Conservation (phyloP, 140 eudicot species). For the Erigeron philadelphicus region DNA sequence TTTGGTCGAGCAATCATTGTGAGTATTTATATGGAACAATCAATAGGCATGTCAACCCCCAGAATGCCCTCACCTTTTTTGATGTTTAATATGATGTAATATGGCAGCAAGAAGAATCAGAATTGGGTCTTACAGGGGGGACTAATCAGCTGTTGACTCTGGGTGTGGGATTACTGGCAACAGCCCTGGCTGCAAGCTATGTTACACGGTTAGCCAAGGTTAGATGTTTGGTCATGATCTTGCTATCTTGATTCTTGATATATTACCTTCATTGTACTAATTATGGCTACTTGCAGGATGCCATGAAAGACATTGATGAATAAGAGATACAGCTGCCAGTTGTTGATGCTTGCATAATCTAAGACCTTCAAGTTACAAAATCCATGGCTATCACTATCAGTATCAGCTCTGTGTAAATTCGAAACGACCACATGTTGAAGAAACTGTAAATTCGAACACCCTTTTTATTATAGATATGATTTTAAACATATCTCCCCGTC, state of each 20-base stretch:
- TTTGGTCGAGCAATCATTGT: constrained; percentile 98
- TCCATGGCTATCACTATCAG: constrained; percentile 19
- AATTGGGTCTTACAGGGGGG: constrained; percentile 56
- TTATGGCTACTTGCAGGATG: constrained; percentile 42
- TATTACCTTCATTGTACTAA: background rate
- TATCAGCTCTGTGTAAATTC: constrained; percentile 23
- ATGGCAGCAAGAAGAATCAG: constrained; percentile 90
- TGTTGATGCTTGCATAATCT: constrained; percentile 8
- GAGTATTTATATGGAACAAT: constrained; percentile 34
- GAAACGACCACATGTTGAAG: constrained; percentile 26
- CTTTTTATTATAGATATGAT: constrained; percentile 15
- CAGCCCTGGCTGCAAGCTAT: constrained; percentile 87
- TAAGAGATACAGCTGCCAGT: constrained; percentile 18
- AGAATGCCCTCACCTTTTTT: background rate
- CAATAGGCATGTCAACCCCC: background rate
- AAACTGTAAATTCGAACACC: constrained; percentile 35
- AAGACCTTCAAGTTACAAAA: constrained; percentile 15
- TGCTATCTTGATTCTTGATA: background rate
- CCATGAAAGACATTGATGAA: constrained; percentile 61
- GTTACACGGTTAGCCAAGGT: constrained; percentile 95
- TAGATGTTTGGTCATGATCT: constrained; percentile 20
- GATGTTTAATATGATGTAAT: background rate
- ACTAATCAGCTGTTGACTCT: constrained; percentile 72
- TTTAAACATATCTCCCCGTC: background rate
- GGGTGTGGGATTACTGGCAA: constrained; percentile 73